Evolutionary conservation across 805 yeast species (phyloP), one percentile per base, ranked within the genome.

Genomic region (Saccharomyces cerevisiae): DNA sequence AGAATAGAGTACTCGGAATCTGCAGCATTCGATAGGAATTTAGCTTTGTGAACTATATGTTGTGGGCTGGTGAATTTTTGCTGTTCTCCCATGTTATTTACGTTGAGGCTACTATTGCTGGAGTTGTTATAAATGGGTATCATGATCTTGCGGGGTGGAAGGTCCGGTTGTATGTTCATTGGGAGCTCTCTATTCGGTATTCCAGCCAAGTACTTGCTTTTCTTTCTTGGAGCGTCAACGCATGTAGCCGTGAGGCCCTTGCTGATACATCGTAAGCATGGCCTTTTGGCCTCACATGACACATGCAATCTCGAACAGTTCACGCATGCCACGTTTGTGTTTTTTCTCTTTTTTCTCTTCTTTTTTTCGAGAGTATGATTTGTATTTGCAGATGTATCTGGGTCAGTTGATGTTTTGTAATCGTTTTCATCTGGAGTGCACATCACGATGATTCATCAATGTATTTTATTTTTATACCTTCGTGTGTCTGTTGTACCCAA

Each of bases 231-330:
- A 4, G 97, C 97, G 72, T 94, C 97, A 31, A 80, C 81, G 71
- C 98, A 92, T 0, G 87, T 76, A 14, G 73, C 79, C 1, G 77
- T 79, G 14, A 89, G 70, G 0, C 91, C 92, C 63, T 89, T 76
- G 29, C 75, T 76, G 2, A 85, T 68, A 69, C 99, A 92, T 50
- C 96, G 70, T 53, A 78, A 77, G 64, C 99, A 92, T 0, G 96
- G 96, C 41, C 96, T 80, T 66, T 69, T 68, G 27, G 83, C 80
- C 61, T 91, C 97, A 69, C 99, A 92, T 0, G 97, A 88, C 76
- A 91, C 81, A 68, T 92, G 99, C 1, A 96, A 87, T 62, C 83
- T 81, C 56, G 91, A 90, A 66, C 99, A 92, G 70, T 91, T 94
- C 46, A 81, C 80, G 62, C 99, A 92, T 4, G 99, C 98, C 54